phyloP scores from a whole-genome alignment of 1,284 basidiomycete genomes.

The Psilocybe mexicana region DNA sequence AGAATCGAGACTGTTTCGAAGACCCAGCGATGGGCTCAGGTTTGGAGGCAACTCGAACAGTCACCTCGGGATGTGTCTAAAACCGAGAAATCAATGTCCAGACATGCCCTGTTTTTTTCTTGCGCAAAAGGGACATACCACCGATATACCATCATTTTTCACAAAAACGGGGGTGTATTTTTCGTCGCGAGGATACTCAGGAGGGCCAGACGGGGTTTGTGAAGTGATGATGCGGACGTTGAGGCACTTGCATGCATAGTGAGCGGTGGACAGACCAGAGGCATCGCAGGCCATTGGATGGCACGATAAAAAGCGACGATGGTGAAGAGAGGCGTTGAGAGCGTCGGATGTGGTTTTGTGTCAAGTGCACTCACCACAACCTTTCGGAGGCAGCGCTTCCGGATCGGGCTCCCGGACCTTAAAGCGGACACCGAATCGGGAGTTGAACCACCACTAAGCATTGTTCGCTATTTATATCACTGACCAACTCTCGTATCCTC shows the following conservation, averaged over 20 bases:
- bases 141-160: conserved; percentile 63
- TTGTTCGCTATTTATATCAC: conserved; percentile 13
- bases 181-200: conserved; percentile 41
- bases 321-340: conserved; percentile 23
- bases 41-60: conserved; percentile 61
- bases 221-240: conserved; percentile 57
- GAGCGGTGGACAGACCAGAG: conserved; percentile 16
- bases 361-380: conserved; percentile 13
- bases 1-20: conserved; percentile 55
- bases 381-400: conserved; percentile 19
- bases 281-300: conserved; percentile 30
- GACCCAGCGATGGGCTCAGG: conserved; percentile 45
- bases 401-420: conserved; percentile 23
- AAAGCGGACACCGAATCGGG: conserved; percentile 21
- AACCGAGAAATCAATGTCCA: conserved; percentile 19
- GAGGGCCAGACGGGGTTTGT: conserved; percentile 25
- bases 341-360: conserved; percentile 23
- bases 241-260: conserved; percentile 67
- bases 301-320: conserved; percentile 18
- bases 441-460: conserved; percentile 8
- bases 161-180: conserved; percentile 61
- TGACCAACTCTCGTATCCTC: conserved; percentile 8
- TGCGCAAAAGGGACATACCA: conserved; percentile 45
- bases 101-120: neutral
- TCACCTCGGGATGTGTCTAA: conserved; percentile 70